These are phyloP conservation scores for Groenewaldozyma tartarivorans DNA, from an alignment of 805 yeast genomes.

Conservation along the genomic window DNA sequence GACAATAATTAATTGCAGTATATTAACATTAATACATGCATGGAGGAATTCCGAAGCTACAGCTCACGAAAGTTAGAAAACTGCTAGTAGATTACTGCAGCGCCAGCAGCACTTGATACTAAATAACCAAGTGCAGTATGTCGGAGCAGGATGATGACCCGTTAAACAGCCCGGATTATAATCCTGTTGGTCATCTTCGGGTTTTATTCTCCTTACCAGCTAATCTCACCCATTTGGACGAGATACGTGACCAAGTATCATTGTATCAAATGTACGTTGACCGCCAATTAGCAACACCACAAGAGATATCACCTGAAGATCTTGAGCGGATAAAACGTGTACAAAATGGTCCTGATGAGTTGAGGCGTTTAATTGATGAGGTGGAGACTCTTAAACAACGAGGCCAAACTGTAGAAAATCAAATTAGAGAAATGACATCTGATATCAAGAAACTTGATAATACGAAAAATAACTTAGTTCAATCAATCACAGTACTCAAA, in stretches of 20 bases:
- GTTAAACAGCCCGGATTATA: constrained; percentile 35
- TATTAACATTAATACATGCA: too few species aligned
- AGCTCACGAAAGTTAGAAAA: too few species aligned
- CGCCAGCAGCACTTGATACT: too few species aligned
- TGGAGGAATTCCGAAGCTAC: too few species aligned
- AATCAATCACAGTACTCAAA: constrained; percentile 77
- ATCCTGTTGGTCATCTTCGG: constrained; percentile 45
- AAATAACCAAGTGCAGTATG: too few species aligned
- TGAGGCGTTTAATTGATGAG: constrained; percentile 29
- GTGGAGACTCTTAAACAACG: constrained; percentile 39
- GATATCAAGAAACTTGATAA: constrained; percentile 72
- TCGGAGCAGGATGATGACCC: constrained; percentile 5
- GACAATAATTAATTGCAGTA: too few species aligned
- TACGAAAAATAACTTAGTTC: constrained; percentile 73
- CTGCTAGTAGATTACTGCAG: too few species aligned
- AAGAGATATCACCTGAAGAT: constrained; percentile 14
- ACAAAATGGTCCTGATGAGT: constrained; percentile 26
- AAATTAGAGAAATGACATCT: constrained; percentile 61
- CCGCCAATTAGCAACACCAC: constrained; percentile 31
- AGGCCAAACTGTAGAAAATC: constrained; percentile 47
- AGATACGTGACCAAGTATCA: constrained; percentile 40
- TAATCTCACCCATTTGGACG: constrained; percentile 41
- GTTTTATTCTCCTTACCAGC: constrained; percentile 43
- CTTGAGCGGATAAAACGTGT: constrained; percentile 17
- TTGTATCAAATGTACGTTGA: constrained; percentile 43